Base-by-base conservation (phyloP, 2,329 filamentous ascomycete species). In the Alternaria sp. region DNA sequence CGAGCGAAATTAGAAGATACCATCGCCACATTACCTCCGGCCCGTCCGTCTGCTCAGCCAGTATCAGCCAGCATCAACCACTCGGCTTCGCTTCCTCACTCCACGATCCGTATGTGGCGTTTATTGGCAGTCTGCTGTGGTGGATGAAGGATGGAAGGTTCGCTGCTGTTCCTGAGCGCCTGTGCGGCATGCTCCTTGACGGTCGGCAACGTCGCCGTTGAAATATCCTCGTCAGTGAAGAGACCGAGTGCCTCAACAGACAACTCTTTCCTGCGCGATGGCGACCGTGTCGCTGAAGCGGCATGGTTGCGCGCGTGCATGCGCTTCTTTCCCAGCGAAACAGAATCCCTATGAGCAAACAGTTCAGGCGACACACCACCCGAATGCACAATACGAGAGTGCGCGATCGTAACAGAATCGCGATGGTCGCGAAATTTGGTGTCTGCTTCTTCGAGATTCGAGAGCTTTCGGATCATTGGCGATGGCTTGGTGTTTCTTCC, bases 391-490 rank as follows among this genome's bases (percentile, higher is more conserved):
- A 78, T 62, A 21, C 76, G 73, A 7, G 67, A 67, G 26, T 71
- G 72, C 6, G 74, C 73, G n/a, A 78, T 61, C 2, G 73, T 65
- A 0, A 78, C 63, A 0, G 77, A 79, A 52, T 79, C 75, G 23
- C 74, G 72, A 59, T 79, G 77, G 19, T 68, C 70, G 4, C 73
- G 68, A 23, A 79, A 79, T 15, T 61, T 70, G 1, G 67, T 21
- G 3, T 77, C 71, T 13, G 60, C 54, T 10, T 76, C 74, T 4
- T 79, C 75, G 12, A 78, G 40, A 19, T 75, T 75, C 0, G 76
- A 78, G 7, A 77, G 65, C 50, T 67, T 69, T 5, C 68, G 70
- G 28, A 59, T 11, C 6, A 50, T 28, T 3, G 53, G 56, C 2
- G 61, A 25, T 23, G 56, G 56, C 6, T 57, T 63, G 4, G 46